Evolutionary conservation across 2,329 filamentous ascomycete genomes (phyloP), one percentile per base, ranked within the genome.

Genomic region (Paraconiothyrium sp.): DNA sequence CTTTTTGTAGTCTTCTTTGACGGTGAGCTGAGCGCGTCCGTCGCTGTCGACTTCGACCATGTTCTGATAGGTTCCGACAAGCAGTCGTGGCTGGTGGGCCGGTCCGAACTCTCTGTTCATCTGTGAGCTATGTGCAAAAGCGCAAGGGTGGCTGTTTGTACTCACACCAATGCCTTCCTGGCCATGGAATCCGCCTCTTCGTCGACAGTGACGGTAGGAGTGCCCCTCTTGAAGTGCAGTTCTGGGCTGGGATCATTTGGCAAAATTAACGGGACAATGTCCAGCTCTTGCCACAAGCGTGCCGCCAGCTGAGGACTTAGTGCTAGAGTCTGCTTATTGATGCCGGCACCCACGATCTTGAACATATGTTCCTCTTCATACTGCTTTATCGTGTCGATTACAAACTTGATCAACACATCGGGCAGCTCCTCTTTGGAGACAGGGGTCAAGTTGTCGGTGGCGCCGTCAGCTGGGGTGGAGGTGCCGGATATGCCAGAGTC

Each of bases 101-200:
- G 92, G 92, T 0, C 91, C 91, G 69, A 93, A 94, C 67, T 89
- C 62, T 41, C 63, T 65, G 47, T 59, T 24, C 22, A 35, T 22
- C 48, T 44, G 59, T 46, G 14, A 46, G 24, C 20, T 30, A 27
- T 24, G 3, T 54, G n/a, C 50, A 49, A 51, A 35, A 54, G 39
- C n/a, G 35, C 37, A 24, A 52, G 10, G 13, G 27, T 57, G 54
- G 58, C 9, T 10, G 6, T 2, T 7, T 22, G 13, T 4, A 79
- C 85, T 78, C 78, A 91, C 89, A 89, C 86, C 64, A 93, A 85
- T 75, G 90, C 92, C 81, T 93, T 94, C 63, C 92, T 85, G 1
- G 89, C 90, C 86, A 94, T 91, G 0, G 90, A 91, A 73, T 94
- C 92, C 1, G 92, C 91, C 76, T 93, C 89, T 74, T 95, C 92